Conservation (phyloP, 495 filamentous ascomycete genomes). For the Penicillium nucicola region DNA sequence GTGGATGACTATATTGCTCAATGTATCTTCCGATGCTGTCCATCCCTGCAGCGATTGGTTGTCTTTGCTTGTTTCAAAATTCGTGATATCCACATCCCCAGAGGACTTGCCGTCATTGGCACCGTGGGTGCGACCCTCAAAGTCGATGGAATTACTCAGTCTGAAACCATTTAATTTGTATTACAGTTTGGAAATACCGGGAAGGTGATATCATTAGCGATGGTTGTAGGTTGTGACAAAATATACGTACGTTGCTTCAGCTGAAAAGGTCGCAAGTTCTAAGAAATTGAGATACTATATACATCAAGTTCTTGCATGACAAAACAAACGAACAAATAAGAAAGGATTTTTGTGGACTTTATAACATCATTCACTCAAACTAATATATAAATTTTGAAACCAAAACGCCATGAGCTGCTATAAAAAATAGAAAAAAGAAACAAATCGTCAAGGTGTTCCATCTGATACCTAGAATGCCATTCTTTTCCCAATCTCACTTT, state of each 20-base stretch:
- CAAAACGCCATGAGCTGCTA: not conserved
- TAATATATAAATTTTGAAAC: not conserved
- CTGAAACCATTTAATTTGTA: conserved; percentile 10
- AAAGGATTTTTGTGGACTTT: too few species aligned
- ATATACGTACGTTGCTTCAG: too few species aligned
- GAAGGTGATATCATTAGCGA: not conserved
- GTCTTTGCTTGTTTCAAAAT: conserved; percentile 86
- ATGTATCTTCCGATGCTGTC: conserved; percentile 72
- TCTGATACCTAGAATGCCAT: conserved; percentile 44
- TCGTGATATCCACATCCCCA: conserved; percentile 63
- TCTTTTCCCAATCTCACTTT: conserved; percentile 91
- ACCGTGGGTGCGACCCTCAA: conserved; percentile 34
- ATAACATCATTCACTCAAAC: conserved; percentile 3
- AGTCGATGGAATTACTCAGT: conserved; percentile 43
- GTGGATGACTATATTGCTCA: conserved; percentile 73
- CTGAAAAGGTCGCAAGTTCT: too few species aligned
- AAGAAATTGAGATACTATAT: too few species aligned
- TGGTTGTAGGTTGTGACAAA: too few species aligned
- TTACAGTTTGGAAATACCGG: not conserved
- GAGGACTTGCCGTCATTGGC: conserved; percentile 73
- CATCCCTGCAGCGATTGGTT: conserved; percentile 65
- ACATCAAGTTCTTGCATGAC: too few species aligned
- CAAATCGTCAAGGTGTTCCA: not conserved
- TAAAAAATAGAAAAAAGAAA: not conserved
- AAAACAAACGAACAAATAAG: too few species aligned